These are phyloP conservation scores for Sporothrix luriei DNA, from an alignment of 2,329 filamentous ascomycete genomes.

Conservation along the genomic window DNA sequence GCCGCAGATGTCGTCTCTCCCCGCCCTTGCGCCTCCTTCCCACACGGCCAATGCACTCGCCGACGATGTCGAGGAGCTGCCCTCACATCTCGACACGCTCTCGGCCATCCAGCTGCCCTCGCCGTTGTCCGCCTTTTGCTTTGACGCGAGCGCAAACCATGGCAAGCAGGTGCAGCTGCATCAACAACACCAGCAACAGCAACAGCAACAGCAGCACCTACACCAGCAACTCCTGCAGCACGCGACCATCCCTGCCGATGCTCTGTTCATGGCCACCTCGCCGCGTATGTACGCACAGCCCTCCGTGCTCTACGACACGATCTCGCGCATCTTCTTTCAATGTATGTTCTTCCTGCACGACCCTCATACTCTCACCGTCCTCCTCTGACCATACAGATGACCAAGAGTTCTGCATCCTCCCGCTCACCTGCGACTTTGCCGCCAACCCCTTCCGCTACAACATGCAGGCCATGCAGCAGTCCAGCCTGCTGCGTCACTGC, in stretches of 20 bases:
- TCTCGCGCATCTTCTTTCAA: constrained; percentile 30
- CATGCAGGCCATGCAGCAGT: constrained; percentile 36
- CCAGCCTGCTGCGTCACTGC: constrained; percentile 41
- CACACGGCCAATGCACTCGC: not conserved
- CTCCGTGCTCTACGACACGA: constrained; percentile 27
- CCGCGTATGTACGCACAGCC: constrained; percentile 29
- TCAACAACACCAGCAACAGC: not conserved
- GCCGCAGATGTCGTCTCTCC: not conserved
- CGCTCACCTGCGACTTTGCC: constrained; percentile 42
- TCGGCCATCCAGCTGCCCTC: not conserved
- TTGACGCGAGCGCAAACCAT: not conserved
- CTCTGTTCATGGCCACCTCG: constrained; percentile 1
- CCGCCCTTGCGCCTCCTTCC: not conserved
- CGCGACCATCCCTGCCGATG: constrained; percentile 4
- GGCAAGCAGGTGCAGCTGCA: too few relatives aligned
- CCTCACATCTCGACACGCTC: constrained; percentile 10
- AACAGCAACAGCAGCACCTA: not conserved
- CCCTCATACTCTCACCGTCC: not conserved
- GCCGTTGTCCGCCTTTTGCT: not conserved
- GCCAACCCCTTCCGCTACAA: constrained; percentile 43
- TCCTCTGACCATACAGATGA: constrained; percentile 39
- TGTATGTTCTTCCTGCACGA: constrained; percentile 21
- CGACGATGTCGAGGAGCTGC: constrained; percentile 12
- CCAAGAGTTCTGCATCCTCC: constrained; percentile 43
- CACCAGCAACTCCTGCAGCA: constrained; percentile 9